phyloP scores from a whole-genome alignment of 2,329 filamentous ascomycete species.

The Aspergillus eucalypticola region DNA sequence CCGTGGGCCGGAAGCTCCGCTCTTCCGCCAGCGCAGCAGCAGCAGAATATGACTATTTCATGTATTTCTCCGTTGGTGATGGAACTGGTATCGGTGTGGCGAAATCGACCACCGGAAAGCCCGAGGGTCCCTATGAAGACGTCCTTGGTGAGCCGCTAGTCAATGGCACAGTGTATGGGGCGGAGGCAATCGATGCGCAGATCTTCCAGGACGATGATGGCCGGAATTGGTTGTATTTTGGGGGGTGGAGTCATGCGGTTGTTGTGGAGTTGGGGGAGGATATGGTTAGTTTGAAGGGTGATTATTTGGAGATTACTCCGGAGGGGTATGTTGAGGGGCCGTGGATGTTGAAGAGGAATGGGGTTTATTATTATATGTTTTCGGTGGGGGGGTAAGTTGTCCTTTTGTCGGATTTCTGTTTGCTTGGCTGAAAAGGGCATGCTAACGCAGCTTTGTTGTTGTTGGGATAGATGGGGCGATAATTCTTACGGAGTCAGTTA shows the following conservation, averaged over 20 bases:
- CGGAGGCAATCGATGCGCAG: constrained; percentile 52
- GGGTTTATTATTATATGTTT: constrained; percentile 50
- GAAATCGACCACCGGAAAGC: constrained; percentile 30
- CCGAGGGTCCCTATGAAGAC: constrained; percentile 46
- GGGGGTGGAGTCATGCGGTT: constrained; percentile 46
- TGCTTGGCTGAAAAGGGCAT: neutral
- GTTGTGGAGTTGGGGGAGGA: constrained; percentile 47
- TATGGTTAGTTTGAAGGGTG: constrained; percentile 49
- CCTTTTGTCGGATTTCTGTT: neutral
- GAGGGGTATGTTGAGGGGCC: constrained; percentile 48
- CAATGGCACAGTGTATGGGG: constrained; percentile 48
- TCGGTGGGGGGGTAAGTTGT: constrained; percentile 41
- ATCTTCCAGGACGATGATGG: constrained; percentile 49
- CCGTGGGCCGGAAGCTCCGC: constrained; percentile 35
- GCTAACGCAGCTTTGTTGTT: neutral
- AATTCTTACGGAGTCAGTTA: constrained; percentile 51
- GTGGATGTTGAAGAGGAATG: constrained; percentile 47
- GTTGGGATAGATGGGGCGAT: constrained; percentile 43
- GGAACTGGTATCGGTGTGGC: constrained; percentile 49
- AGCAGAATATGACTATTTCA: constrained; percentile 43
- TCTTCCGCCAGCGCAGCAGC: neutral
- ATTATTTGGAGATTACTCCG: constrained; percentile 51
- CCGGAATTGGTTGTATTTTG: constrained; percentile 49
- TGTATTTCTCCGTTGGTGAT: constrained; percentile 56
- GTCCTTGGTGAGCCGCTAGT: constrained; percentile 47